Base-by-base conservation (phyloP, 2,329 filamentous ascomycete genomes). In the Aspergillus aculeatinus region DNA sequence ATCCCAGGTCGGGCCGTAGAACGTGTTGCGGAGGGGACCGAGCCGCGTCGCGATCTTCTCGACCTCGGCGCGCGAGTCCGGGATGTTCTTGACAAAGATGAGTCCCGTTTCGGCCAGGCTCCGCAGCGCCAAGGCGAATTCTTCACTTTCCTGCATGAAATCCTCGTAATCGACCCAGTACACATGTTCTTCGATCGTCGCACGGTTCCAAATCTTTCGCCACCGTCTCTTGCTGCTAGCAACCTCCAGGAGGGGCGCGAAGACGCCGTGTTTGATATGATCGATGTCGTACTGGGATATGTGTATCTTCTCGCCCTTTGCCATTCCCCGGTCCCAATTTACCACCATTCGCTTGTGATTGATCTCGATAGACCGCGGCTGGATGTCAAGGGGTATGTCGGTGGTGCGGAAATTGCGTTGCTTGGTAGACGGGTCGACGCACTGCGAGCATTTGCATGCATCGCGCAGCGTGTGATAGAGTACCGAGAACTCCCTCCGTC, bases 1-100 rank as follows among this genome's bases (percentile, higher is more conserved):
- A 75, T 97, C 90, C 87, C 93, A 98, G 0, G 92, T 96, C 67
- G 83, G 81, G 48, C 95, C 95, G 75, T 98, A 98, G 72, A 98
- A 95, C 7, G 93, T 95, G 68, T 92, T 87, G 70, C 92, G 89
- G 27, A 97, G 78, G 35, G 85, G 85, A 1, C 92, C 93, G 60
- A 98, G 90, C 55, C 87, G 85, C 4, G 82, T 80, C 2, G 87
- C 89, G 60, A 98, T 86, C 23, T 81, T 77, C 44, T 85, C 82
- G 4, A 97, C 89, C 4, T 87, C 83, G 1, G 82, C 76, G 62
- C 89, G 85, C 16, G 84, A 83, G 10, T 87, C 80, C 0, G 94
- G 93, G 5, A 96, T 88, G 61, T 86, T 84, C 52, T 84, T 85
- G 29, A 98, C 75, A 74, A 96, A 91, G 16, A 96, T 78, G 0